A percentile compares a stretch with the other conserved stretches of the same genome.
Conservation (phyloP, 768 basidiomycete genomes). For the Trametes punicea region DNA sequence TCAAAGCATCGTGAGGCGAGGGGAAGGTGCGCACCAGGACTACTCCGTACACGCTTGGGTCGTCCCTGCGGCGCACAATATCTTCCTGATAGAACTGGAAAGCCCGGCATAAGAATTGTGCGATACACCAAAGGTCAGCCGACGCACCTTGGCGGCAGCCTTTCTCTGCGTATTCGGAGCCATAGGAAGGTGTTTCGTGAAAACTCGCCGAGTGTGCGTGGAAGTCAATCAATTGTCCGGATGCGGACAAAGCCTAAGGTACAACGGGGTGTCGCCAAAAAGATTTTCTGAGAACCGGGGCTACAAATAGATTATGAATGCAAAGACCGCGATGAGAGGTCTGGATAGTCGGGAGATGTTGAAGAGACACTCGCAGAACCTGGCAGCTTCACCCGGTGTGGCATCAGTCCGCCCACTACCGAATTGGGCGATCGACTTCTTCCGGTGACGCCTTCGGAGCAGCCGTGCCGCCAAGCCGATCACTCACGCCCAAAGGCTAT, state of each 20-base stretch:
- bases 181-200: slow-evolving; percentile 1
- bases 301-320: not conserved
- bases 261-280: not conserved
- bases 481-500: too few species aligned
- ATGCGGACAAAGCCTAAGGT: not conserved
- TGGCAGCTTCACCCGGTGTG: not conserved
- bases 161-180: slow-evolving; percentile 13
- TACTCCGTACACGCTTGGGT: slow-evolving; percentile 49
- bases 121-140: not conserved
- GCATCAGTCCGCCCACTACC: not conserved
- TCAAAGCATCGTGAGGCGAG: not conserved
- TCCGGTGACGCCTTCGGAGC: not conserved
- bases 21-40: slow-evolving; percentile 51
- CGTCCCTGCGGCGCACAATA: slow-evolving; percentile 33
- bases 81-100: slow-evolving; percentile 40
- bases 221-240: not conserved
- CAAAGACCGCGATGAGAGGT: not conserved
- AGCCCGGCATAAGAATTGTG: too few species aligned
- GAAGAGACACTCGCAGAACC: not conserved
- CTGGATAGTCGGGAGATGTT: not conserved
- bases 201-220: not conserved
- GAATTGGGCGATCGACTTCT: not conserved
- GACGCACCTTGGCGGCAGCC: slow-evolving; percentile 18
- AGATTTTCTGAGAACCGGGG: not conserved
- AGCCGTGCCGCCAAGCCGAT: not conserved